These are phyloP conservation scores for Casuarina cunninghamiana DNA, from an alignment of 306 rosid genomes.

Conservation along the genomic window DNA sequence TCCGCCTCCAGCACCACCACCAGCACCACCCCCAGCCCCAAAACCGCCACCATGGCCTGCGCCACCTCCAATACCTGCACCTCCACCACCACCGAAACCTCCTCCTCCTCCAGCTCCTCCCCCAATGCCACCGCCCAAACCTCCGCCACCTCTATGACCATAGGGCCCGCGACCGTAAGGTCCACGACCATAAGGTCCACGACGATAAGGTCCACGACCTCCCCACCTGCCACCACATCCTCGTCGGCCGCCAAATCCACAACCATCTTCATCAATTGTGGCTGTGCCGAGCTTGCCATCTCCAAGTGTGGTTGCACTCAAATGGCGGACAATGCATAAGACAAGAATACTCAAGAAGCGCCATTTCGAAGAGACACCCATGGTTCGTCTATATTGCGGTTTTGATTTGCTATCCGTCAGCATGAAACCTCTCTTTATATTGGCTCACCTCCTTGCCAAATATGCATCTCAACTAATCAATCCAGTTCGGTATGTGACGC, in stretches of 20 bases:
- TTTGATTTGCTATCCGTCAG: background rate
- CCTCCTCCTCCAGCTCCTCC: slow-evolving; percentile 8
- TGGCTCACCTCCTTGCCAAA: slow-evolving; percentile 33
- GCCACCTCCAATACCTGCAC: slow-evolving; percentile 14
- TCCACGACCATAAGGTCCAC: slow-evolving; percentile 24
- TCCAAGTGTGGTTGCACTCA: slow-evolving; percentile 45
- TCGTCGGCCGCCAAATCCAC: slow-evolving; percentile 55
- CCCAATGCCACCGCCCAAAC: slow-evolving; percentile 15
- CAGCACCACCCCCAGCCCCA: slow-evolving; percentile 6
- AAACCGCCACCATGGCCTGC: background rate
- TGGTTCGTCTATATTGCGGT: background rate
- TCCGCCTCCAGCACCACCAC: slow-evolving; percentile 17
- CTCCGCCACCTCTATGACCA: slow-evolving; percentile 12
- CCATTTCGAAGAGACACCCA: slow-evolving; percentile 56
- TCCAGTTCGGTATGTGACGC: slow-evolving; percentile 32
- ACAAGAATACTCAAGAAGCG: slow-evolving; percentile 34
- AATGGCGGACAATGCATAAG: slow-evolving; percentile 54
- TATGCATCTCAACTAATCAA: slow-evolving; percentile 14
- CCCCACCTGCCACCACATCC: slow-evolving; percentile 49
- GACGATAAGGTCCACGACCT: slow-evolving; percentile 35
- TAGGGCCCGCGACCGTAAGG: slow-evolving; percentile 19
- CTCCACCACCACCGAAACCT: slow-evolving; percentile 18
- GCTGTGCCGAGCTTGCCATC: slow-evolving; percentile 50
- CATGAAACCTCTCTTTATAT: slow-evolving; percentile 31
- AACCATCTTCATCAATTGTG: slow-evolving; percentile 46